phyloP scores from a whole-genome alignment of 192 early-diverging fungal genomes.

The Backusella liffmaniae region DNA sequence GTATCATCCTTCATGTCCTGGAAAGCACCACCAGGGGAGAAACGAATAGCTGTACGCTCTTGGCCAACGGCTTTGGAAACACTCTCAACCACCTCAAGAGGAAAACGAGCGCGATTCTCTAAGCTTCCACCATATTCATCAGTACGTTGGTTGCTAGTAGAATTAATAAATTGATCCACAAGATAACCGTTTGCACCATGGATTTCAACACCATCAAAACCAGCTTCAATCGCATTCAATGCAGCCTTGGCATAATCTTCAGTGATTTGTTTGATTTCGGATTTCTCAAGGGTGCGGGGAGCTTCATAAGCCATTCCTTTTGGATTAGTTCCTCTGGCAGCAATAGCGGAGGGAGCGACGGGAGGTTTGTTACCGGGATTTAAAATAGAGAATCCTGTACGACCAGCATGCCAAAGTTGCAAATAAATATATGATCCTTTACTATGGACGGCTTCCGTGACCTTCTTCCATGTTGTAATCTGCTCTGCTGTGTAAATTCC shows the following conservation, averaged over 20 bases:
- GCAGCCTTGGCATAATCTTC: conserved; percentile 48
- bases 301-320: conserved; percentile 6
- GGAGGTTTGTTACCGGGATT: conserved; percentile 7
- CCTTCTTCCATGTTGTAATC: conserved; percentile 46
- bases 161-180: conserved; percentile 76
- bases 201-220: conserved; percentile 87
- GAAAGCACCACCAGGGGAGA: conserved; percentile 31
- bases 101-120: conserved; percentile 29
- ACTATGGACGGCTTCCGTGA: conserved; percentile 53
- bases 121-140: conserved; percentile 29
- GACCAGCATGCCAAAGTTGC: conserved; percentile 50
- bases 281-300: conserved; percentile 17
- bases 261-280: conserved; percentile 6
- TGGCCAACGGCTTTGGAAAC: conserved; percentile 25
- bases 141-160: conserved; percentile 78
- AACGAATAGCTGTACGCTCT: conserved; percentile 34
- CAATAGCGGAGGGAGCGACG: conserved; percentile 20
- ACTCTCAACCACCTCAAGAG: conserved; percentile 28
- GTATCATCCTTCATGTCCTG: conserved; percentile 39
- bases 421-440: conserved; percentile 53
- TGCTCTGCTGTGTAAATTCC: conserved; percentile 41
- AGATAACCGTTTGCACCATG: conserved; percentile 93
- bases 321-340: conserved; percentile 4
- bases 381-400: conserved; percentile 2
- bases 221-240: conserved; percentile 68